These are phyloP conservation scores for Aspergillus cejpii DNA, from an alignment of 2,329 filamentous ascomycete genomes.

Conservation along the genomic window DNA sequence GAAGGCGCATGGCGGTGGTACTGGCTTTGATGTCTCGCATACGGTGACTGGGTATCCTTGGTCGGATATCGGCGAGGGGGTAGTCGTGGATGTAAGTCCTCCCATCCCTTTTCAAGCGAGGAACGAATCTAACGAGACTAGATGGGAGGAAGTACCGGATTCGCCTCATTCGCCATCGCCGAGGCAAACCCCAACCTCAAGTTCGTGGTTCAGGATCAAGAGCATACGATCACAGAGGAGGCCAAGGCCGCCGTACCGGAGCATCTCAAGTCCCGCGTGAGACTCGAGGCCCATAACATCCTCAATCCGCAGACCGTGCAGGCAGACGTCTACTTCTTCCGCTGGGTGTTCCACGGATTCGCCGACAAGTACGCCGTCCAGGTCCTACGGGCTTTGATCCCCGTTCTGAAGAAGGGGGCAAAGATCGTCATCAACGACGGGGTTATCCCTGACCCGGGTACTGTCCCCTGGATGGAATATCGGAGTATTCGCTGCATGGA, in stretches of 20 bases:
- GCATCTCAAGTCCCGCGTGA: background rate
- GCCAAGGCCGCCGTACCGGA: background rate
- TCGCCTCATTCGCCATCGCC: slow-evolving; percentile 3
- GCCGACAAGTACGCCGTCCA: slow-evolving; percentile 13
- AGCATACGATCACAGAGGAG: slow-evolving; percentile 1
- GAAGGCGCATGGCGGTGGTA: slow-evolving; percentile 1
- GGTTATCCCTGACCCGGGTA: background rate
- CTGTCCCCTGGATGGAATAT: background rate
- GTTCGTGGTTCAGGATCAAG: slow-evolving; percentile 9
- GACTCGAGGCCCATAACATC: slow-evolving; percentile 4
- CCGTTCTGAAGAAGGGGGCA: background rate
- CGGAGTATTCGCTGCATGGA: background rate
- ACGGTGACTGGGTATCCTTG: slow-evolving; percentile 7
- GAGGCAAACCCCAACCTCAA: slow-evolving; percentile 1
- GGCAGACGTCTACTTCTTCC: slow-evolving; percentile 18
- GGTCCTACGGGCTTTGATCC: slow-evolving; percentile 7
- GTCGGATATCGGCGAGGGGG: slow-evolving; percentile 4
- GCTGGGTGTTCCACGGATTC: slow-evolving; percentile 21
- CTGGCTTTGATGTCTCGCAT: background rate
- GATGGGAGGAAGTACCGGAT: slow-evolving; percentile 9
- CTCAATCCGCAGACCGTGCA: slow-evolving; percentile 1
- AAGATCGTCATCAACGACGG: slow-evolving; percentile 1
- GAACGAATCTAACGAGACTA: too few species aligned
- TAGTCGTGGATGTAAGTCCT: slow-evolving; percentile 8
- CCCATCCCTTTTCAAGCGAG: background rate